Percentiles rank a stretch among this genome's conserved stretches.
Conservation (phyloP, 495 filamentous ascomycete genomes). For the Xylaria curta region DNA sequence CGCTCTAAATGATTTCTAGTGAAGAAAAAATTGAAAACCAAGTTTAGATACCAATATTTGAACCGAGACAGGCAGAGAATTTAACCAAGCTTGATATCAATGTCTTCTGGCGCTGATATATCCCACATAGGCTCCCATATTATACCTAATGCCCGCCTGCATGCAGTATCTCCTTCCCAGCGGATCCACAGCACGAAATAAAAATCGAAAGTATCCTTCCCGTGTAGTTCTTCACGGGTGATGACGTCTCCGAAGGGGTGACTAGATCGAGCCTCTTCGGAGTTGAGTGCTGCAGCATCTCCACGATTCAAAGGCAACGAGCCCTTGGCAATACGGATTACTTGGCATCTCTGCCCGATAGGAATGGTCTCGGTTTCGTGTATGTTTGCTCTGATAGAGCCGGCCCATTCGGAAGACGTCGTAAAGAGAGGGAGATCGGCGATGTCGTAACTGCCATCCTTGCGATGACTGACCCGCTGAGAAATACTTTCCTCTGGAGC, state of each 20-base stretch:
- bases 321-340: slow-evolving; percentile 6
- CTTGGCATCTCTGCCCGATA: neutral
- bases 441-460: neutral
- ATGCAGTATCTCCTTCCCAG: neutral
- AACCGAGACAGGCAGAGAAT: too few relatives aligned
- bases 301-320: neutral
- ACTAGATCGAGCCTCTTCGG: too few relatives aligned
- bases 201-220: neutral
- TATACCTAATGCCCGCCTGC: neutral
- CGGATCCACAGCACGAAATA: slow-evolving; percentile 12
- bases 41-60: too few relatives aligned
- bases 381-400: neutral
- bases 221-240: neutral
- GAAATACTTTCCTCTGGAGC: neutral
- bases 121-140: slow-evolving; percentile 6
- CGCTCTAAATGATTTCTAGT: too few relatives aligned
- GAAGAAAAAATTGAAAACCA: too few relatives aligned
- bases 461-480: too few relatives aligned
- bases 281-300: neutral
- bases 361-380: too few relatives aligned
- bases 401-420: neutral
- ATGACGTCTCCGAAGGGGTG: neutral
- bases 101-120: neutral
- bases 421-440: neutral
- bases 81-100: slow-evolving; percentile 11